Conservation (phyloP, 371 early-diverging fungal genomes). For the Apophysomyces elegans region DNA sequence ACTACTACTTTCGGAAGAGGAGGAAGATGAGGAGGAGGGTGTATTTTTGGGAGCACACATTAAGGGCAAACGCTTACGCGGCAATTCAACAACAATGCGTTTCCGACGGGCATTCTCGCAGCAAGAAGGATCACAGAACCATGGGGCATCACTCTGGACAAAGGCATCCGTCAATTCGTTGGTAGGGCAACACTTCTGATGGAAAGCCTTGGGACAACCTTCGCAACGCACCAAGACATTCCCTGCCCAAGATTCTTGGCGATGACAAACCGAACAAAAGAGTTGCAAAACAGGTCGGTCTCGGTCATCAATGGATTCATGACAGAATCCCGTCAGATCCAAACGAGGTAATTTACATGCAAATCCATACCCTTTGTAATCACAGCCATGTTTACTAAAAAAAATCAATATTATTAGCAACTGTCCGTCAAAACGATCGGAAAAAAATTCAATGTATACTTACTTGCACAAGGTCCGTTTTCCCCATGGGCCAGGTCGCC, state of each 20-base stretch:
- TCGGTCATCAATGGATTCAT: slow-evolving; percentile 78
- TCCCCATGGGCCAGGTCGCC: slow-evolving; percentile 95
- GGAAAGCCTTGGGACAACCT: slow-evolving; percentile 86
- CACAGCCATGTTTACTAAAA: slow-evolving; percentile 87
- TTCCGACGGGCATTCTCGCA: slow-evolving; percentile 65
- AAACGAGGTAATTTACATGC: slow-evolving; percentile 87
- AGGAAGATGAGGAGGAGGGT: neutral
- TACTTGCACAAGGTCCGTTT: slow-evolving; percentile 92
- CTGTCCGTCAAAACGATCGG: neutral
- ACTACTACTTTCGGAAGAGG: neutral
- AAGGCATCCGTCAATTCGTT: slow-evolving; percentile 50
- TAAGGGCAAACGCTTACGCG: slow-evolving; percentile 71
- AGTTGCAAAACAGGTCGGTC: slow-evolving; percentile 88
- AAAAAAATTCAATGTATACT: slow-evolving; percentile 18
- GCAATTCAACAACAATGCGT: slow-evolving; percentile 66
- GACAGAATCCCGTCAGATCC: slow-evolving; percentile 76
- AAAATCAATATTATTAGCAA: slow-evolving; percentile 8
- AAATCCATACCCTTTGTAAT: slow-evolving; percentile 93
- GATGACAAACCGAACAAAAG: slow-evolving; percentile 81
- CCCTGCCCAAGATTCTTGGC: slow-evolving; percentile 65
- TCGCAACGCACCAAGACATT: slow-evolving; percentile 82
- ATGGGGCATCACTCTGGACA: slow-evolving; percentile 52
- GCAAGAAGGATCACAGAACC: slow-evolving; percentile 78
- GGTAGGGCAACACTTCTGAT: slow-evolving; percentile 66
- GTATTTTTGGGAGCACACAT: slow-evolving; percentile 59